Evolutionary conservation across 2,329 filamentous ascomycete species (phyloP).

Genomic region (Zymoseptoria pseudotritici): DNA sequence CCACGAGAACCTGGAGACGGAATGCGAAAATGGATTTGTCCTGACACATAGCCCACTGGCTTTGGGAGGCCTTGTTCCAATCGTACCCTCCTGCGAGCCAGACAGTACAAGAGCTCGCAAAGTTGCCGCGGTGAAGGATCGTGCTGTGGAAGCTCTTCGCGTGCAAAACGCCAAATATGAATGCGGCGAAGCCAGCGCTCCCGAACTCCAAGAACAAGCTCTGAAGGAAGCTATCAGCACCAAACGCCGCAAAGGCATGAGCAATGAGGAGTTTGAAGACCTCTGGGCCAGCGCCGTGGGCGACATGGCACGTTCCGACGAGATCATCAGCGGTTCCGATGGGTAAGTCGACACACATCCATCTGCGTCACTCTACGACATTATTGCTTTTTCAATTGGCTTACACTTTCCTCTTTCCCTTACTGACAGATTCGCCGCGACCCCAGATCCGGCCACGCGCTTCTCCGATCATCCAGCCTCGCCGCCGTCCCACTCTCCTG

Average conservation of each 20-base stretch:
- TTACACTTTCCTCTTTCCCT: constrained; percentile 18
- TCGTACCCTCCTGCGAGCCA: constrained; percentile 87
- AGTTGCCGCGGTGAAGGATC: constrained; percentile 80
- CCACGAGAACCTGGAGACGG: constrained; percentile 66
- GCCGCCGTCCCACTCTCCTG: constrained; percentile 82
- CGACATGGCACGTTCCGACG: constrained; percentile 58
- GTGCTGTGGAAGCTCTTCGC: constrained; percentile 77
- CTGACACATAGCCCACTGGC: constrained; percentile 77
- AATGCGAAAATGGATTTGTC: constrained; percentile 82
- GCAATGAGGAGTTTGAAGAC: constrained; percentile 82
- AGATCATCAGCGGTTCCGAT: constrained; percentile 49
- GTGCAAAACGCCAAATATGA: constrained; percentile 83
- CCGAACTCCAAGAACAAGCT: constrained; percentile 61
- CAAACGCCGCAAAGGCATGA: constrained; percentile 75
- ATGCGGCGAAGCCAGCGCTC: constrained; percentile 65
- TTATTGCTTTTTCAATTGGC: constrained; percentile 3
- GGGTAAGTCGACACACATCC: constrained; percentile 45
- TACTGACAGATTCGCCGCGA: constrained; percentile 80
- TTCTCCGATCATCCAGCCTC: constrained; percentile 80
- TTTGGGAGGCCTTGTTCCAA: constrained; percentile 68
- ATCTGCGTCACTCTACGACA: constrained; percentile 9
- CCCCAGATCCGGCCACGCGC: constrained; percentile 50
- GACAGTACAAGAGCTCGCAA: constrained; percentile 87
- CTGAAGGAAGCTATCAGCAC: constrained; percentile 69
- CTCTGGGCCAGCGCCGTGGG: constrained; percentile 69